phyloP scores from a whole-genome alignment of 1,139 yeast genomes.

The Pichia sp. region DNA sequence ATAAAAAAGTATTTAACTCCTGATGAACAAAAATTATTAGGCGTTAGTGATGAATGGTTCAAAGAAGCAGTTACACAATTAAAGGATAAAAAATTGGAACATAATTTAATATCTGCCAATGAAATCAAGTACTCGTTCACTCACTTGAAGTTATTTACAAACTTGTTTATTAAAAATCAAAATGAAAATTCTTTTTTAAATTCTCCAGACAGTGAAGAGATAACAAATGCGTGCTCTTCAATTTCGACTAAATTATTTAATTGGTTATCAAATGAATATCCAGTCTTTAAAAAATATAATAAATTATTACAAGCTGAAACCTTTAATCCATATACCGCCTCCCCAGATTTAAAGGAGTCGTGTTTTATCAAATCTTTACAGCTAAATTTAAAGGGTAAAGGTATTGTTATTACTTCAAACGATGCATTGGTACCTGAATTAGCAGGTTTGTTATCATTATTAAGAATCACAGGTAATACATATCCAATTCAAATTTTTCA shows the following conservation, averaged over 20 bases:
- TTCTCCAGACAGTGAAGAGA: slow-evolving; percentile 5
- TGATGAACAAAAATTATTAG: slow-evolving; percentile 20
- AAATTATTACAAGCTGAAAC: slow-evolving; percentile 13
- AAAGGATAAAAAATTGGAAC: slow-evolving; percentile 20
- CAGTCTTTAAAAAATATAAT: slow-evolving; percentile 22
- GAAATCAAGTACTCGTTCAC: slow-evolving; percentile 22
- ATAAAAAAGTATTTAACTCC: slow-evolving; percentile 20
- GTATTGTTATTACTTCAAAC: slow-evolving; percentile 45
- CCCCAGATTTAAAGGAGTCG: neutral
- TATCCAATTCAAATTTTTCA: slow-evolving; percentile 52
- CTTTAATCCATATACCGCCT: slow-evolving; percentile 11
- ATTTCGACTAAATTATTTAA: slow-evolving; percentile 19
- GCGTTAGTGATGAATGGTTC: slow-evolving; percentile 22
- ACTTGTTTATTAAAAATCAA: slow-evolving; percentile 18
- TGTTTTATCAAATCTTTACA: slow-evolving; percentile 40
- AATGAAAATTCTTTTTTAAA: neutral
- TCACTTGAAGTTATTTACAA: slow-evolving; percentile 24
- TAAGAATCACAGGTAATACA: slow-evolving; percentile 41
- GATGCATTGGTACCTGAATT: slow-evolving; percentile 41
- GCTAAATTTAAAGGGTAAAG: slow-evolving; percentile 38
- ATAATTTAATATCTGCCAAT: slow-evolving; percentile 21
- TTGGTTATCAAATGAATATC: slow-evolving; percentile 26
- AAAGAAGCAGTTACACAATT: slow-evolving; percentile 16
- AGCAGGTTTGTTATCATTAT: slow-evolving; percentile 37
- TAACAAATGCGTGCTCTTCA: slow-evolving; percentile 2